Evolutionary conservation across 2,329 filamentous ascomycete genomes (phyloP).

Genomic region (Fusarium nematophilum): DNA sequence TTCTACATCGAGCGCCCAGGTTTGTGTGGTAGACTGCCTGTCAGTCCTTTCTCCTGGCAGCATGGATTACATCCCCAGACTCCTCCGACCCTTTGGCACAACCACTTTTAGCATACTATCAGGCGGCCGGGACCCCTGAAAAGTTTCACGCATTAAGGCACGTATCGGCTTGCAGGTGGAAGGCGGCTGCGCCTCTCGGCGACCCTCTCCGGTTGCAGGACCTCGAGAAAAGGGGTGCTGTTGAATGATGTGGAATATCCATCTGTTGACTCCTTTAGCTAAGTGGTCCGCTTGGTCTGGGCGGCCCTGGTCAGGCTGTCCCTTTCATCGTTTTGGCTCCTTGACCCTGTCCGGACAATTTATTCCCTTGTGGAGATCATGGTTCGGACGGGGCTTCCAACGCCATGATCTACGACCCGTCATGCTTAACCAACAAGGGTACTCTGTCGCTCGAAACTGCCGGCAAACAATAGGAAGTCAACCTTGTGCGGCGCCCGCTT

Average conservation of each 20-base stretch:
- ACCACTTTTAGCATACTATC: constrained; percentile 32
- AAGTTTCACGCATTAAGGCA: constrained; percentile 39
- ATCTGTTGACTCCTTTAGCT: constrained; percentile 30
- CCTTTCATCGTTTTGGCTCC: constrained; percentile 26
- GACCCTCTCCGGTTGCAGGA: constrained; percentile 24
- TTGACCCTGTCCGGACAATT: constrained; percentile 44
- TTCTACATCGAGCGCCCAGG: constrained; percentile 24
- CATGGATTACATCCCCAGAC: constrained; percentile 32
- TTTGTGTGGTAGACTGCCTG: constrained; percentile 28
- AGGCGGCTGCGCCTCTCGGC: constrained; percentile 38
- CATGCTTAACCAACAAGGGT: constrained; percentile 42
- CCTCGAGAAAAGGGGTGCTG: constrained; percentile 35
- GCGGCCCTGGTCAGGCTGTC: constrained; percentile 26
- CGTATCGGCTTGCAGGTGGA: constrained; percentile 41
- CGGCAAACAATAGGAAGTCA: constrained; percentile 32
- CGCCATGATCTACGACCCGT: constrained; percentile 47
- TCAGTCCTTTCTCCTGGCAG: constrained; percentile 30
- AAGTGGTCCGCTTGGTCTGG: constrained; percentile 24
- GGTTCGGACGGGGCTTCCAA: constrained; percentile 46
- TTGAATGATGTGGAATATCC: constrained; percentile 25
- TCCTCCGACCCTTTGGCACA: constrained; percentile 35
- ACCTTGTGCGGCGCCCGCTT: constrained; percentile 26
- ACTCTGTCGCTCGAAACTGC: constrained; percentile 42
- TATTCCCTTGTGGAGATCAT: constrained; percentile 48
- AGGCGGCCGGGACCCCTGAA: constrained; percentile 33